Evolutionary conservation across 164 flowering plant species (phyloP).

Genomic region (Nymphaea colorata): DNA sequence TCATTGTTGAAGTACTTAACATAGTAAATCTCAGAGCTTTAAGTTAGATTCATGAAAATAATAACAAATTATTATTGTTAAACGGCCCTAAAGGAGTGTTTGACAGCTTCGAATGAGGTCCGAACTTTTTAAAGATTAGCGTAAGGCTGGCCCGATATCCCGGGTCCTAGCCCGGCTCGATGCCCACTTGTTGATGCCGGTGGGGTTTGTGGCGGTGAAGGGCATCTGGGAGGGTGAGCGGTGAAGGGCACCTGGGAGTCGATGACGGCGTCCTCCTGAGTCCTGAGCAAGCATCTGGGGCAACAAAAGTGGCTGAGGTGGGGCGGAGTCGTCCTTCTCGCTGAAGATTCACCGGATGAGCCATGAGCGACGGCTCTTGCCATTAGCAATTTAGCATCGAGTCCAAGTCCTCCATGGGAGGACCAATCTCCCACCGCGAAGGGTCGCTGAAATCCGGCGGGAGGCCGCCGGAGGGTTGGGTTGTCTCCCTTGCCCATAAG

Average conservation of each 20-base stretch:
- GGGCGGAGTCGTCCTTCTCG: slow-evolving; percentile 36
- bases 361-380: slow-evolving; percentile 1
- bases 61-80: too few species aligned
- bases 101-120: too few species aligned
- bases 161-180: too few species aligned
- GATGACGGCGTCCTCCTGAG: slow-evolving; percentile 4
- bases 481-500: slow-evolving; percentile 25
- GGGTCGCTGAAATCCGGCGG: background rate
- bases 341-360: slow-evolving; percentile 35
- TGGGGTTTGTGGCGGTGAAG: slow-evolving; percentile 1
- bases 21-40: too few species aligned
- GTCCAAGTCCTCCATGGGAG: slow-evolving; percentile 52
- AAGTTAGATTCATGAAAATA: too few species aligned
- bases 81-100: too few species aligned
- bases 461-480: background rate
- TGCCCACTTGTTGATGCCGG: slow-evolving; percentile 1
- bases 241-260: slow-evolving; percentile 7
- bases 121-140: too few species aligned
- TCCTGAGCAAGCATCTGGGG: background rate
- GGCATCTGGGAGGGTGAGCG: slow-evolving; percentile 9
- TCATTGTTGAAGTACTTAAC: too few species aligned
- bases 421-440: too few species aligned
- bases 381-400: slow-evolving; percentile 35
- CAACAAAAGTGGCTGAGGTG: slow-evolving; percentile 1
- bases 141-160: too few species aligned